Evolutionary conservation across 2,329 filamentous ascomycete species (phyloP).

Genomic region (Colletotrichum somersetense): DNA sequence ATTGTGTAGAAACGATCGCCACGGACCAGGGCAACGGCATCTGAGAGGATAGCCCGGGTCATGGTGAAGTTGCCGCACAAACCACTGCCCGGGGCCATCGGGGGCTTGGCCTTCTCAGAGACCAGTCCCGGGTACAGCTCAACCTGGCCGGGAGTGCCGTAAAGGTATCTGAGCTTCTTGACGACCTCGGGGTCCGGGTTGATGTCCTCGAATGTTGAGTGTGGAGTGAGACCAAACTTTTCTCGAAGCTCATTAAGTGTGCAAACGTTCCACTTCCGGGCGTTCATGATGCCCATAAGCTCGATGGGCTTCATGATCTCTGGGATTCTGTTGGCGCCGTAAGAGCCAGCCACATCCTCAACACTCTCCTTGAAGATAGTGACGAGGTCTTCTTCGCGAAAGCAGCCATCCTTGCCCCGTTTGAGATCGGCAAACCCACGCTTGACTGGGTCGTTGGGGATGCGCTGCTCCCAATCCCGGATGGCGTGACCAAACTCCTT

Average conservation of each 20-base stretch:
- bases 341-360: conserved; percentile 63
- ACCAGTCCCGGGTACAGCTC: conserved; percentile 69
- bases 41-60: conserved; percentile 69
- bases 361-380: conserved; percentile 64
- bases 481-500: conserved; percentile 25
- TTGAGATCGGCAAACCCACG: conserved; percentile 64
- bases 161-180: conserved; percentile 64
- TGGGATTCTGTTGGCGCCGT: conserved; percentile 68
- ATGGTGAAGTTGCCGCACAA: conserved; percentile 61
- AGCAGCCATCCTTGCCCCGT: conserved; percentile 62
- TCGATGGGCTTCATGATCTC: conserved; percentile 68
- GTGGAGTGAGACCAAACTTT: conserved; percentile 68
- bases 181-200: conserved; percentile 67
- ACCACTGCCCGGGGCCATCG: conserved; percentile 61
- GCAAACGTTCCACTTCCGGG: conserved; percentile 68
- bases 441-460: conserved; percentile 64
- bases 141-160: conserved; percentile 71
- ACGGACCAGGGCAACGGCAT: conserved; percentile 72
- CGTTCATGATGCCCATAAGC: conserved; percentile 70
- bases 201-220: conserved; percentile 70
- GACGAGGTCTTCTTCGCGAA: conserved; percentile 67
- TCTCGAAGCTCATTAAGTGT: conserved; percentile 74
- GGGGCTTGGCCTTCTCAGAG: conserved; percentile 59
- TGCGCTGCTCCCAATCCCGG: conserved; percentile 52
- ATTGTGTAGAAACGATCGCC: conserved; percentile 74